These are phyloP conservation scores for Kwoniella shandongensis DNA, from an alignment of 768 basidiomycete species.

Conservation along the genomic window DNA sequence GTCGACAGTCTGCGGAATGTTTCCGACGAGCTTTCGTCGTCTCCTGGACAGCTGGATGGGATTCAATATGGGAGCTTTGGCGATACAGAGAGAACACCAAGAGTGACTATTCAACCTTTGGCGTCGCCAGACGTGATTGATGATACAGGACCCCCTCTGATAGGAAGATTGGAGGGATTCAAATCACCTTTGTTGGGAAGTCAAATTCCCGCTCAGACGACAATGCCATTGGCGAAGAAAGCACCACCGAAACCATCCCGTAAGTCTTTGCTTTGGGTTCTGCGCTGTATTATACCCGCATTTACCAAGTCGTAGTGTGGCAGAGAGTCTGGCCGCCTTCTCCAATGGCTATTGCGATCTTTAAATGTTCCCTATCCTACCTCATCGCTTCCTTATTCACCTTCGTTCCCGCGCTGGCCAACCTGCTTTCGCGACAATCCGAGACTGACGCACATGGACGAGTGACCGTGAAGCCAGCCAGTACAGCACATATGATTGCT, in stretches of 20 bases:
- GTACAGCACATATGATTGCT: constrained; percentile 86
- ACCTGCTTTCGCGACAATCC: constrained; percentile 57
- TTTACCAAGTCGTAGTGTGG: background rate
- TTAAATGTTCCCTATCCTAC: constrained; percentile 91
- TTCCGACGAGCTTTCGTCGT: no score
- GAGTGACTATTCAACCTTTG: no score
- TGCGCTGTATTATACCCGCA: background rate
- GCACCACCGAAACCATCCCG: background rate
- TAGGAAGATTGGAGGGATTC: no score
- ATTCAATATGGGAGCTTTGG: no score
- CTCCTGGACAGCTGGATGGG: no score
- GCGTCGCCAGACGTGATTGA: background rate
- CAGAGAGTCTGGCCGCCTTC: constrained; percentile 31
- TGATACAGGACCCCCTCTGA: no score
- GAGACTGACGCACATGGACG: constrained; percentile 56
- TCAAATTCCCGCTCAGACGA: no score
- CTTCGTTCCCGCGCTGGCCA: constrained; percentile 73
- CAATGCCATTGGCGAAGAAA: no score
- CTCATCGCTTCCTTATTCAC: constrained; percentile 89
- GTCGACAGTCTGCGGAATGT: no score
- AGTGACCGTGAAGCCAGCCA: constrained; percentile 59
- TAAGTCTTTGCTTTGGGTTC: background rate
- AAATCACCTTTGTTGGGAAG: no score
- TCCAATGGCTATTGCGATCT: constrained; percentile 53
- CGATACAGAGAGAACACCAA: no score